Percentiles rank a stretch among this genome's conserved stretches.
Evolutionary conservation across 192 early-diverging fungal genomes (phyloP).

Genomic region (Oehlia diaphana): DNA sequence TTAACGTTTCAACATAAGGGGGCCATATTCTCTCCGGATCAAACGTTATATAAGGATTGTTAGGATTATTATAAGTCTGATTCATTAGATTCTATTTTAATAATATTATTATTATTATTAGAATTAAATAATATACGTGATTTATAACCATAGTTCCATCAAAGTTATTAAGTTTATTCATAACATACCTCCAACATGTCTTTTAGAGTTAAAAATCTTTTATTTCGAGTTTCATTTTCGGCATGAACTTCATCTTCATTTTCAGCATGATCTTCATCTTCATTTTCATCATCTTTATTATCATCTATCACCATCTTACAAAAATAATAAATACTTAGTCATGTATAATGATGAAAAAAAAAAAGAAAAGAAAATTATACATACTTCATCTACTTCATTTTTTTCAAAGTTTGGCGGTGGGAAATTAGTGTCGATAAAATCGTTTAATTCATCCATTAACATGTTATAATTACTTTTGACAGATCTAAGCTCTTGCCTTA

Average conservation of each 20-base stretch:
- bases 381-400: background rate
- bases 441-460: background rate
- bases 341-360: background rate
- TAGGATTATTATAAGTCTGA: slow-evolving; percentile 22
- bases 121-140: background rate
- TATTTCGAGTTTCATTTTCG: no score
- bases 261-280: no score
- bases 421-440: slow-evolving; percentile 5
- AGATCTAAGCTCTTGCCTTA: background rate
- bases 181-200: background rate
- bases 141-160: background rate
- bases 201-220: background rate
- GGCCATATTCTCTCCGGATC: slow-evolving; percentile 35
- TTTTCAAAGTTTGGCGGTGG: background rate
- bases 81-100: slow-evolving; percentile 51
- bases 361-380: background rate
- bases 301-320: no score
- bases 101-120: background rate
- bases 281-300: no score
- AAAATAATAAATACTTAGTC: background rate
- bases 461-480: background rate
- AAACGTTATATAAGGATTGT: slow-evolving; percentile 38
- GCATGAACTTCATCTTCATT: no score
- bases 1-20: slow-evolving; percentile 44
- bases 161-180: no score